These are phyloP conservation scores for Hericium coralloides DNA, from an alignment of 768 basidiomycete genomes.

Conservation along the genomic window DNA sequence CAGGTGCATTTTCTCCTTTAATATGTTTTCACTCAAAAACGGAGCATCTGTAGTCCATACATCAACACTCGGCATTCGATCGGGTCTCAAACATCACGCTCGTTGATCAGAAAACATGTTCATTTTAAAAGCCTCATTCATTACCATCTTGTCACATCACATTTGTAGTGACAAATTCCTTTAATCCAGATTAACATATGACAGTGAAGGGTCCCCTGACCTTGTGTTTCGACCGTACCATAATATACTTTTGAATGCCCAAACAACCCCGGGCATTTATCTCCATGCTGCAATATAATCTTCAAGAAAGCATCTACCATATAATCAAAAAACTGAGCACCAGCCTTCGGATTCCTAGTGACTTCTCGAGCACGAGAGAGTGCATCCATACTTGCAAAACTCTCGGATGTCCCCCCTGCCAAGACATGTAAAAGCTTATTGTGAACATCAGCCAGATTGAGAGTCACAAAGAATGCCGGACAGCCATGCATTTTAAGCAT, in stretches of 20 bases:
- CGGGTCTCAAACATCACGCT: no score
- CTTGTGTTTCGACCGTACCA: constrained; percentile 33
- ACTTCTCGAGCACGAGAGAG: constrained; percentile 25
- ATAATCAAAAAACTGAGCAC: constrained; percentile 33
- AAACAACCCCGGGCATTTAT: constrained; percentile 21
- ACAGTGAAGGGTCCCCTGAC: constrained; percentile 29
- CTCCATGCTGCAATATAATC: constrained; percentile 7
- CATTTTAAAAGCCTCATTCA: constrained; percentile 14
- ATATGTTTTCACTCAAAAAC: no score
- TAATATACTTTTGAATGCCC: constrained; percentile 28
- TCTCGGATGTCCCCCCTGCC: constrained; percentile 26
- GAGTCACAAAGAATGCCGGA: neutral
- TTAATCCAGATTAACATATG: constrained; percentile 33
- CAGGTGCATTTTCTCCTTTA: no score
- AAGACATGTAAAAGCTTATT: constrained; percentile 34
- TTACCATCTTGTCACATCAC: neutral
- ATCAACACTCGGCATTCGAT: no score
- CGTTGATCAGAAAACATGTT: constrained; percentile 5
- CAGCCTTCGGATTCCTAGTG: constrained; percentile 31
- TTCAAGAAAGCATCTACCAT: constrained; percentile 29
- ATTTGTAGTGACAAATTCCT: constrained; percentile 1
- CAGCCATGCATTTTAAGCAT: neutral
- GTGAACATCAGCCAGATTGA: constrained; percentile 34
- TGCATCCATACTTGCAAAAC: constrained; percentile 21
- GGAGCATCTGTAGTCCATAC: no score